Evolutionary conservation across 345 rosid genomes (phyloP).

Genomic region (Murraya paniculata): DNA sequence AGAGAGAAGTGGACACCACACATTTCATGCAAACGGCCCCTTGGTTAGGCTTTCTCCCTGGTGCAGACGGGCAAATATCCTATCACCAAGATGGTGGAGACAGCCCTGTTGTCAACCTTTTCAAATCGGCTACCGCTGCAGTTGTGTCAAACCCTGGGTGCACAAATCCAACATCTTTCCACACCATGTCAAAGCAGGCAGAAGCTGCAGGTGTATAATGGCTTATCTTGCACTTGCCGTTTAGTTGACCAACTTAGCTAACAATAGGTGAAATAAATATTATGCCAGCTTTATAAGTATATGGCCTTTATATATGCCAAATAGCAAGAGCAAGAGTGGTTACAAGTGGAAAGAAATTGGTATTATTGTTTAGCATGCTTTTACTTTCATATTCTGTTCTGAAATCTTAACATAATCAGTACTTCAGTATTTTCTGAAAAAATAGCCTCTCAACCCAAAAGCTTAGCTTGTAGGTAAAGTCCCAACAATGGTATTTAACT

Average conservation of each 20-base stretch:
- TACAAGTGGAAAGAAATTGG: not conserved
- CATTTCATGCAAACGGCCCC: conserved; percentile 96
- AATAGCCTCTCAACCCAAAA: not conserved
- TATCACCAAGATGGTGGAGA: conserved; percentile 81
- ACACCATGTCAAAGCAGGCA: conserved; percentile 96
- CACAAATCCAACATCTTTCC: conserved; percentile 75
- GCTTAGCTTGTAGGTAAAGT: not conserved
- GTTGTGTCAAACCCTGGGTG: conserved; percentile 74
- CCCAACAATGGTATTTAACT: not conserved
- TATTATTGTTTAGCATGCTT: not conserved
- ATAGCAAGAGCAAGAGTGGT: not conserved
- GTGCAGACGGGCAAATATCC: conserved; percentile 80
- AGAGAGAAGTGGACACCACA: conserved; percentile 86
- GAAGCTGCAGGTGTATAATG: conserved; percentile 86
- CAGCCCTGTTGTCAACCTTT: conserved; percentile 85
- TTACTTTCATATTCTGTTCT: not conserved
- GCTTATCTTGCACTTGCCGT: not conserved
- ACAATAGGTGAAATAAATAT: not conserved
- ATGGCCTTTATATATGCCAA: too few relatives aligned
- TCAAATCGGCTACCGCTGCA: conserved; percentile 78
- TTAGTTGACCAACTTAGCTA: conserved; percentile 2
- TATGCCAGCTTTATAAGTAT: too few relatives aligned
- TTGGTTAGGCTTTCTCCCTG: conserved; percentile 88
- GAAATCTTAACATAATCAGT: not conserved
- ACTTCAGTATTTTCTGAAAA: not conserved